Evolutionary conservation across 2,329 filamentous ascomycete genomes (phyloP).

Genomic region (Penicillium digitatum): DNA sequence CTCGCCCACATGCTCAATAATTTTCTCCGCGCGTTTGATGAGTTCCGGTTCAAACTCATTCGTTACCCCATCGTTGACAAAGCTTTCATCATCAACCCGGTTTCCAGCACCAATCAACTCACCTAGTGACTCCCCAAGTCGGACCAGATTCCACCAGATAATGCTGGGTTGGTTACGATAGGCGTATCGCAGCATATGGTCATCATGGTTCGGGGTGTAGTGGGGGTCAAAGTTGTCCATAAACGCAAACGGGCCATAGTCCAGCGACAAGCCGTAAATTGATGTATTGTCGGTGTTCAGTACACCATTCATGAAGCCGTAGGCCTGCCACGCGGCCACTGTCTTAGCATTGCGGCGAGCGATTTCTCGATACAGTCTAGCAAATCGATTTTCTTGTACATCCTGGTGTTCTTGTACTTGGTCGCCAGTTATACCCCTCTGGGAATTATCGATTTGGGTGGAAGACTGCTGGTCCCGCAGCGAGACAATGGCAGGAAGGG

Average conservation of each 20-base stretch:
- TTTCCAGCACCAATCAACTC: constrained; percentile 78
- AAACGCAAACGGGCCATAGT: constrained; percentile 96
- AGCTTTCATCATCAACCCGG: constrained; percentile 66
- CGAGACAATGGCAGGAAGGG: constrained; percentile 60
- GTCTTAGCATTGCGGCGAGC: constrained; percentile 78
- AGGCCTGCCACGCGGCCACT: constrained; percentile 92
- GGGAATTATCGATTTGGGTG: constrained; percentile 43
- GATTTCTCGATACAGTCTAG: constrained; percentile 82
- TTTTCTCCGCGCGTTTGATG: constrained; percentile 71
- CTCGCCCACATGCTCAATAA: constrained; percentile 76
- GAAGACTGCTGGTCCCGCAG: constrained; percentile 40
- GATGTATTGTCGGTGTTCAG: constrained; percentile 98
- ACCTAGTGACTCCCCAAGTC: constrained; percentile 81
- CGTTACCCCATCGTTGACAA: constrained; percentile 67
- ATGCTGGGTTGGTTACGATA: constrained; percentile 94
- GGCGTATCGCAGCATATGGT: constrained; percentile 77
- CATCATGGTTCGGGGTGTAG: constrained; percentile 97
- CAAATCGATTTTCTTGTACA: constrained; percentile 77
- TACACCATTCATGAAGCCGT: constrained; percentile 99
- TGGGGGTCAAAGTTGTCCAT: constrained; percentile 92
- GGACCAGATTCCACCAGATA: constrained; percentile 97
- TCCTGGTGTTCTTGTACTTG: constrained; percentile 64
- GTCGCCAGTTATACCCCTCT: constrained; percentile 53
- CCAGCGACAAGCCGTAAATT: constrained; percentile 79
- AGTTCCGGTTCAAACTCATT: constrained; percentile 67